A percentile compares a stretch with the other conserved stretches of the same genome.
These are phyloP conservation scores for Macadamia tetraphylla DNA, from an alignment of 164 flowering plant genomes.

Conservation along the genomic window DNA sequence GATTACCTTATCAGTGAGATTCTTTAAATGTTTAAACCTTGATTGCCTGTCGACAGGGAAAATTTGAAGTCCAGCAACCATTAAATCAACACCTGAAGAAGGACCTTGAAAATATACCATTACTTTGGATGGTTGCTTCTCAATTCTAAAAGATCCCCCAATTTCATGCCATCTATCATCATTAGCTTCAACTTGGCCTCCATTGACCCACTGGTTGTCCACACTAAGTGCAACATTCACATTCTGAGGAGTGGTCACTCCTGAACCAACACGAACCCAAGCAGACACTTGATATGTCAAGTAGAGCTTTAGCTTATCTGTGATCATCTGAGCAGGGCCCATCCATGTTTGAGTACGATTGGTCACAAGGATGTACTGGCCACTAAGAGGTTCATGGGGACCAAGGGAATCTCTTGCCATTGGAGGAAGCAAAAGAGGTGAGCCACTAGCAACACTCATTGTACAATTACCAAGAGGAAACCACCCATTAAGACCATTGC, in stretches of 20 bases:
- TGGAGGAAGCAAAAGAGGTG: constrained; percentile 81
- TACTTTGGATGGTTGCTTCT: constrained; percentile 73
- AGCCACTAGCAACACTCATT: constrained; percentile 52
- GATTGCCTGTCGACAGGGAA: constrained; percentile 69
- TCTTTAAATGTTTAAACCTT: constrained; percentile 59
- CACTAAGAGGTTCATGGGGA: constrained; percentile 63
- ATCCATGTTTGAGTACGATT: constrained; percentile 90
- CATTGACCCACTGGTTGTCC: constrained; percentile 88
- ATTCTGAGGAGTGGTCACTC: constrained; percentile 59
- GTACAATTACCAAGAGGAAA: constrained; percentile 83
- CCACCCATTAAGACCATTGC: constrained; percentile 61
- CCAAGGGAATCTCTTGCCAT: constrained; percentile 84
- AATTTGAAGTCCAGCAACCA: constrained; percentile 87
- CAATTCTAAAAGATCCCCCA: constrained; percentile 87
- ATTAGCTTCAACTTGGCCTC: constrained; percentile 69
- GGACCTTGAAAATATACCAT: constrained; percentile 94
- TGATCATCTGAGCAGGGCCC: constrained; percentile 96
- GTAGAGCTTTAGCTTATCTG: constrained; percentile 64
- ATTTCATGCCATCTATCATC: constrained; percentile 89
- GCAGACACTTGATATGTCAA: constrained; percentile 95
- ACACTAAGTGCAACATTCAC: constrained; percentile 81
- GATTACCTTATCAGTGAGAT: constrained; percentile 63
- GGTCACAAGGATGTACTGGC: constrained; percentile 65
- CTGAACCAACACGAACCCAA: constrained; percentile 67
- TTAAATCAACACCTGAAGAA: constrained; percentile 73